These are phyloP conservation scores for Stylonectria norvegica DNA, from an alignment of 2,329 filamentous ascomycete species.

Conservation along the genomic window DNA sequence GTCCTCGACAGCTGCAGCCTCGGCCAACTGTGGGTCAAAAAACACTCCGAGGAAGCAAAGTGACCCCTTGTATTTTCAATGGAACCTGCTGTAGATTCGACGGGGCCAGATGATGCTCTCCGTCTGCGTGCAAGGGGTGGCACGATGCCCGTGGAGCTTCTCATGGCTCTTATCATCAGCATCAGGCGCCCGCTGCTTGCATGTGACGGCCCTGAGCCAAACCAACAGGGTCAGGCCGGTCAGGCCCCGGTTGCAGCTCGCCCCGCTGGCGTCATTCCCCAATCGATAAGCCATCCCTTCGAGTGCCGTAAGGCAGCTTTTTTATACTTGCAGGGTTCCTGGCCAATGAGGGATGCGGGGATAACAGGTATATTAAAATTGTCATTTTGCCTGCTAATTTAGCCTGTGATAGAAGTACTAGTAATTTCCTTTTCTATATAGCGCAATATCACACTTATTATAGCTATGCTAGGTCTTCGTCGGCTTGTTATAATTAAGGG, in stretches of 20 bases:
- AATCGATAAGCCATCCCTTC: conserved; percentile 11
- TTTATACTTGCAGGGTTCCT: too few species aligned
- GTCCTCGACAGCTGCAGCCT: neutral
- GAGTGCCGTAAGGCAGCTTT: too few species aligned
- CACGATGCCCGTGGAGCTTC: neutral
- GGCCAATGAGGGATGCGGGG: too few species aligned
- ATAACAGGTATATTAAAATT: too few species aligned
- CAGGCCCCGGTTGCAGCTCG: neutral
- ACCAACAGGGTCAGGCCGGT: neutral
- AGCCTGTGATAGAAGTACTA: too few species aligned
- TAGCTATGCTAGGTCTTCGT: too few species aligned
- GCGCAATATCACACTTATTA: too few species aligned
- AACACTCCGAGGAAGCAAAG: neutral
- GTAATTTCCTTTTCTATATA: too few species aligned
- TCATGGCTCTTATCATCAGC: neutral
- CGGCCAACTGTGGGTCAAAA: neutral
- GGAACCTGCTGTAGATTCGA: neutral
- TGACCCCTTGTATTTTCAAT: too few species aligned
- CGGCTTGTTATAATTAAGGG: too few species aligned
- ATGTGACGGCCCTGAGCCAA: neutral
- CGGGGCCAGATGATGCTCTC: neutral
- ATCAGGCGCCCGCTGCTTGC: neutral
- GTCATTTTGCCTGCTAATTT: too few species aligned
- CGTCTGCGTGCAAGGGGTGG: too few species aligned
- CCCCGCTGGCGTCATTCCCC: conserved; percentile 1